A percentile compares a stretch with the other conserved stretches of the same genome.
These are phyloP conservation scores for Colletotrichum lentis DNA, from an alignment of 2,329 filamentous ascomycete genomes.

Conservation along the genomic window DNA sequence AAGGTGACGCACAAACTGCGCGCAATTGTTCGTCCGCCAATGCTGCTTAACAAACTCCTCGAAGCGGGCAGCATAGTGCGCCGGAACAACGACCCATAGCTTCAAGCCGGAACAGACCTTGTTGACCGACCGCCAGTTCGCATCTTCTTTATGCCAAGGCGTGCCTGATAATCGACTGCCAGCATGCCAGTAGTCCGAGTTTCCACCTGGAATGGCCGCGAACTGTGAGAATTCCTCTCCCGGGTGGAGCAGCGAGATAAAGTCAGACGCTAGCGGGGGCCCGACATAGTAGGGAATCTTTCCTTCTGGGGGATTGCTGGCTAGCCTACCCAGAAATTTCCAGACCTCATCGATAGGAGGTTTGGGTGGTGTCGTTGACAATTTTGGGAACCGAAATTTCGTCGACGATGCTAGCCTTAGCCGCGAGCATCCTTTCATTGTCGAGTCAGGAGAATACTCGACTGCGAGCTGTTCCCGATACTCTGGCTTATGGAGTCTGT, in stretches of 20 bases:
- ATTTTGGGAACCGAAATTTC: too few species aligned
- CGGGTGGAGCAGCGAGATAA: constrained; percentile 17
- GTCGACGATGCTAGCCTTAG: background rate
- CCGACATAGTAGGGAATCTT: constrained; percentile 26
- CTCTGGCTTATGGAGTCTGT: background rate
- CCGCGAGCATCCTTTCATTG: background rate
- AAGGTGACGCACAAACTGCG: constrained; percentile 25
- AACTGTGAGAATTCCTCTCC: constrained; percentile 12
- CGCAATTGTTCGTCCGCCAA: constrained; percentile 9
- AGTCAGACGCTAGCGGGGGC: constrained; percentile 5
- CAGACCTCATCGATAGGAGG: background rate
- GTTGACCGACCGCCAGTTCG: constrained; percentile 16
- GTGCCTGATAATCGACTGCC: constrained; percentile 17
- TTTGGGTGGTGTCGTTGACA: too few species aligned
- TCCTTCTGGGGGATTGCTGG: constrained; percentile 10
- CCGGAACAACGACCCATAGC: constrained; percentile 19
- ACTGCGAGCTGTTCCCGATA: background rate
- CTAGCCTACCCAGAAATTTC: constrained; percentile 12
- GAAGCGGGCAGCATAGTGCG: constrained; percentile 17
- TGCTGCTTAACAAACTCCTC: constrained; percentile 16
- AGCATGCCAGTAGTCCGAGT: constrained; percentile 11
- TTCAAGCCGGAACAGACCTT: constrained; percentile 16
- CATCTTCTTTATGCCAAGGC: constrained; percentile 20
- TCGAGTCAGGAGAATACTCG: background rate
- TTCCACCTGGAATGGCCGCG: constrained; percentile 12